Evolutionary conservation across 2,329 filamentous ascomycete genomes (phyloP), one percentile per base, ranked within the genome.

Genomic region (Alternaria atra): DNA sequence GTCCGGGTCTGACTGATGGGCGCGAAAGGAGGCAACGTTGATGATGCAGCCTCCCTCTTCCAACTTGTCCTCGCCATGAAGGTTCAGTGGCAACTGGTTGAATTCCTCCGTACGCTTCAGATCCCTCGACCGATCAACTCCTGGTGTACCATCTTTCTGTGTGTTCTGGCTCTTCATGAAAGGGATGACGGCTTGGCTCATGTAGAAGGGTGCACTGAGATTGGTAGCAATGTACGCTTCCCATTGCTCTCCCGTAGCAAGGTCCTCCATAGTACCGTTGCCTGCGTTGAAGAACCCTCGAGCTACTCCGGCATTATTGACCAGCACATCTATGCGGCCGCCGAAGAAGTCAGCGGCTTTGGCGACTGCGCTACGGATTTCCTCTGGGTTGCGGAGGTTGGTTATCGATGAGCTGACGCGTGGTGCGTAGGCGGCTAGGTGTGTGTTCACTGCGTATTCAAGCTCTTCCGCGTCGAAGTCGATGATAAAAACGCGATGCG

Each of bases 21-120:
- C 83, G 32, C 83, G 78, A n/a, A 84, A 85, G 2, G 81, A 84
- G 2, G 82, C 81, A 47, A 85, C 78, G 65, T 84, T 79, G 48
- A 85, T 75, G 43, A 77, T 72, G 48, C 67, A 72, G 8, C 73
- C 73, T 5, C 68, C 69, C 50, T 72, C 68, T 30, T 72, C 68
- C 15, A 67, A 46, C 17, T 65, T 72, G 46, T 69, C 65, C 7
- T 67, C 61, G 6, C 68, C 69, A 37, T 72, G 68, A 37, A 72
- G 25, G 20, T 64, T 67, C 9, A 61, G 32, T 8, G 66, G 69
- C 6, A 72, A 43, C 37, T 69, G 53, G 17, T 63, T 61, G 44
- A 70, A 72, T 9, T 72, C 69, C 7, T 60, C 59, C 4, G 65
- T 65, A 42, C 68, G 63, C 56, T 72, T 70, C 10, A 69, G 27